Evolutionary conservation across 345 rosid genomes (phyloP).

Genomic region (Populus nigra): DNA sequence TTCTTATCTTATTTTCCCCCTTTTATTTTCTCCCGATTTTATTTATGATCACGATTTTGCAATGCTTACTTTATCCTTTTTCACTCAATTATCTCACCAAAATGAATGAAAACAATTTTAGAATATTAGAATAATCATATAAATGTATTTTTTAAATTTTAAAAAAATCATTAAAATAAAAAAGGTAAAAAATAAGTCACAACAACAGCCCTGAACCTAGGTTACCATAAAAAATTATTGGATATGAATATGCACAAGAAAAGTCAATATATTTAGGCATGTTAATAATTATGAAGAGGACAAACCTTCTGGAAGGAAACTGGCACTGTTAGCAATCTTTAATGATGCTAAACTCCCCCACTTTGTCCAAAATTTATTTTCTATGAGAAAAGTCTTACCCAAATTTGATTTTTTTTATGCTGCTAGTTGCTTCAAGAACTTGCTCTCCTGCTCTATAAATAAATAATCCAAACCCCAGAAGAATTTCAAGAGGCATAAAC

Average conservation of each 20-base stretch:
- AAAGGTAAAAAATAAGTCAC: no score
- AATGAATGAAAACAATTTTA: no score
- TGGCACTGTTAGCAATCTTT: background rate
- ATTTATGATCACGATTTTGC: no score
- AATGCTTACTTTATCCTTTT: no score
- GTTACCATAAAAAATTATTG: background rate
- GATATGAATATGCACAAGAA: background rate
- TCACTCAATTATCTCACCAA: no score
- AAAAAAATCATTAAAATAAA: no score
- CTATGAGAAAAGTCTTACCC: no score
- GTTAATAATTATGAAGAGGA: background rate
- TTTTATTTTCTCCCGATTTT: no score
- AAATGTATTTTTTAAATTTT: no score
- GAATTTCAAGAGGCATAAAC: background rate
- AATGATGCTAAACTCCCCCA: background rate
- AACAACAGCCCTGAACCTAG: no score
- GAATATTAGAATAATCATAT: no score
- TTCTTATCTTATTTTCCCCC: no score
- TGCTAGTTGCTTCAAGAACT: background rate
- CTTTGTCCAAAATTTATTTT: background rate
- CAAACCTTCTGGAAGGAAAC: background rate
- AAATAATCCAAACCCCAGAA: background rate
- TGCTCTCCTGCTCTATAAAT: background rate
- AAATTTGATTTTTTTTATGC: background rate
- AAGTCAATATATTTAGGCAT: background rate